These are phyloP conservation scores for Fusarium ambrosium DNA, from an alignment of 2,329 filamentous ascomycete genomes.

Conservation along the genomic window DNA sequence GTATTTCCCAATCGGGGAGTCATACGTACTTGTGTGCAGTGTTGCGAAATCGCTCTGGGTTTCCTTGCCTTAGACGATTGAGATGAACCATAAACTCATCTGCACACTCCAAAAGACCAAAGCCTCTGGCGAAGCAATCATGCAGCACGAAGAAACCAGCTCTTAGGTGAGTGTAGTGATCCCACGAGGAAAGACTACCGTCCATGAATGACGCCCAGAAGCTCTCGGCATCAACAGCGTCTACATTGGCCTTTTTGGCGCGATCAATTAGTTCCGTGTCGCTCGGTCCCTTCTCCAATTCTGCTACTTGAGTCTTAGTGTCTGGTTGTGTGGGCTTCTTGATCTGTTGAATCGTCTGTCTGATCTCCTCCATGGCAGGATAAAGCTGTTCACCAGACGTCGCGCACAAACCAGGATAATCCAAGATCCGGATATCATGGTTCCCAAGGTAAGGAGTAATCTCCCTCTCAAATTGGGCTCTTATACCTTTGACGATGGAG, in stretches of 20 bases:
- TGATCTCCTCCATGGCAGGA: conserved; percentile 34
- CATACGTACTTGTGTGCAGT: conserved; percentile 50
- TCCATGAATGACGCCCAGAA: conserved; percentile 49
- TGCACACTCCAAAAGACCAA: conserved; percentile 46
- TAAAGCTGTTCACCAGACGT: conserved; percentile 23
- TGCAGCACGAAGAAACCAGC: conserved; percentile 51
- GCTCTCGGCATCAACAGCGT: conserved; percentile 10
- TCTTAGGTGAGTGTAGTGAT: conserved; percentile 52
- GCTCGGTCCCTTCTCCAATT: conserved; percentile 23
- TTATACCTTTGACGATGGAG: conserved; percentile 24
- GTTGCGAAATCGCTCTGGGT: conserved; percentile 51
- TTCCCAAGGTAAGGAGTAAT: conserved; percentile 17
- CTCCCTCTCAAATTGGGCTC: conserved; percentile 26
- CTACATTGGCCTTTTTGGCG: conserved; percentile 18
- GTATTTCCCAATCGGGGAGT: fast-evolving
- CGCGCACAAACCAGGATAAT: conserved; percentile 43
- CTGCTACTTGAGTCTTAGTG: conserved; percentile 11
- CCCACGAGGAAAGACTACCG: conserved; percentile 48
- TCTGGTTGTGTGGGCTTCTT: neutral
- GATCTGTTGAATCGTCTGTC: conserved; percentile 22
- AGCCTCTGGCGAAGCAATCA: conserved; percentile 41
- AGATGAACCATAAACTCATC: conserved; percentile 50
- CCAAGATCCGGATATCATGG: conserved; percentile 36
- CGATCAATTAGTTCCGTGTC: conserved; percentile 31
- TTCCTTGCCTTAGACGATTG: conserved; percentile 39